Evolutionary conservation across 352 stramenopile species (phyloP).

Genomic region (Phytophthora constricta): DNA sequence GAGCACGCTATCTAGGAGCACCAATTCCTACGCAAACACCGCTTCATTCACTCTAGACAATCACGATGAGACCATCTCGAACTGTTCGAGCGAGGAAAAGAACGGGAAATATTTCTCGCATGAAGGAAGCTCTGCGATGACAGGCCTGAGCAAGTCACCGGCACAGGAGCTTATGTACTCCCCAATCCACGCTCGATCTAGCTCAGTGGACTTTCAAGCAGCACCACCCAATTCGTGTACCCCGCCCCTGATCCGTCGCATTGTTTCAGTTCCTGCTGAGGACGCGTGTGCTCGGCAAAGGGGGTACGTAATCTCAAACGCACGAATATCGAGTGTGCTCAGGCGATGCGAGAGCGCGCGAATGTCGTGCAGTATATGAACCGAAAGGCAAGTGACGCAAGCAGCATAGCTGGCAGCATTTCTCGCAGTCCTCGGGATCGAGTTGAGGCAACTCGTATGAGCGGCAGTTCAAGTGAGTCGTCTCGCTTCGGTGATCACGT

Average conservation of each 20-base stretch:
- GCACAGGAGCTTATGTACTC: constrained; percentile 41
- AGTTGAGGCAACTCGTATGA: constrained; percentile 49
- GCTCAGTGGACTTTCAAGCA: constrained; percentile 39
- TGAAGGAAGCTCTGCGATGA: constrained; percentile 17
- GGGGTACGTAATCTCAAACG: constrained; percentile 32
- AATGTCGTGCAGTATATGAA: constrained; percentile 90
- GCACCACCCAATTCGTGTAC: constrained; percentile 20
- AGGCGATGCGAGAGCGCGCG: constrained; percentile 79
- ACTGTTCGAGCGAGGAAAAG: constrained; percentile 30
- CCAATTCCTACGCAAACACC: constrained; percentile 44
- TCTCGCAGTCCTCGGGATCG: constrained; percentile 58
- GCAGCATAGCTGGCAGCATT: constrained; percentile 71
- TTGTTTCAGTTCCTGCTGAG: constrained; percentile 41
- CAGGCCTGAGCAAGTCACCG: constrained; percentile 23
- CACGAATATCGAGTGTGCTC: constrained; percentile 51
- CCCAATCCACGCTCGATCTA: constrained; percentile 41
- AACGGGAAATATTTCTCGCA: constrained; percentile 11
- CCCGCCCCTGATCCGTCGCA: constrained; percentile 45
- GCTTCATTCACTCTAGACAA: constrained; percentile 38
- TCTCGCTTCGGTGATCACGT: constrained; percentile 57
- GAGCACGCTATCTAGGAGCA: constrained; percentile 47
- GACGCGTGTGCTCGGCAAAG: constrained; percentile 26
- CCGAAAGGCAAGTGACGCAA: constrained; percentile 83
- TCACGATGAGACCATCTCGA: constrained; percentile 31
- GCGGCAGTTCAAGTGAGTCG: constrained; percentile 76